Base-by-base conservation (phyloP, 805 yeast genomes). In the Pichia ethanolica region DNA sequence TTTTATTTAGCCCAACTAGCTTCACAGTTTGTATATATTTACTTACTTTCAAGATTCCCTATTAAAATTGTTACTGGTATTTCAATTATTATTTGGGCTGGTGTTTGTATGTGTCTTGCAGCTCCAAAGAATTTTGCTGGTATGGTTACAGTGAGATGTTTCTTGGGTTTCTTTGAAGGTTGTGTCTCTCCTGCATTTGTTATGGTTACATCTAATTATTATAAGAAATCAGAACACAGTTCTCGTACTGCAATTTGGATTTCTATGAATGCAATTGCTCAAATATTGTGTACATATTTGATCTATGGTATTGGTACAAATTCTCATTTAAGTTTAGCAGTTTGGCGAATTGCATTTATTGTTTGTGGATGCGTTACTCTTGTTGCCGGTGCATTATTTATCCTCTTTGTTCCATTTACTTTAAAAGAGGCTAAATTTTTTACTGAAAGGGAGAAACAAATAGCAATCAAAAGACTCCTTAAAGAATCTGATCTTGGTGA, bases 261-360 rank as follows among this genome's bases (percentile, higher is more conserved):
- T 48, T 71, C 73, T 38, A 67, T 69, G 59, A 68, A 70, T 47
- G 75, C 75, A 38, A 52, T 71, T n/a, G 75, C 77, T 45, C 66
- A 68, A 46, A 64, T 76, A 25, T 44, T 76, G 38, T 79, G 81
- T 28, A 71, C 73, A 38, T 71, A 72, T 13, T 70, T 82, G 46
- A 77, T 83, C 7, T 79, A 79, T 56, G 82, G 81, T 56, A 75
- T 42, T 67, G 70, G 51, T 53, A 65, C 70, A 51, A 65, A 73
- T 52, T 64, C 59, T 12, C 45, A 59, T 25, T 71, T 68, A 59
- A 43, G 70, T 20, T 61, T 81, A 2, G 70, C 66, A 3, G 71
- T 79, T 5, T 85, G 90, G 90, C 78, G 76, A 57, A 63, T 78
- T 26, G 61, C 79, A 5, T 84, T 76, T 61, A 63, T 84, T 42